Percentiles rank a stretch among this genome's conserved stretches.
phyloP scores from a whole-genome alignment of 257 asterid species.

The Solanum sitiens region DNA sequence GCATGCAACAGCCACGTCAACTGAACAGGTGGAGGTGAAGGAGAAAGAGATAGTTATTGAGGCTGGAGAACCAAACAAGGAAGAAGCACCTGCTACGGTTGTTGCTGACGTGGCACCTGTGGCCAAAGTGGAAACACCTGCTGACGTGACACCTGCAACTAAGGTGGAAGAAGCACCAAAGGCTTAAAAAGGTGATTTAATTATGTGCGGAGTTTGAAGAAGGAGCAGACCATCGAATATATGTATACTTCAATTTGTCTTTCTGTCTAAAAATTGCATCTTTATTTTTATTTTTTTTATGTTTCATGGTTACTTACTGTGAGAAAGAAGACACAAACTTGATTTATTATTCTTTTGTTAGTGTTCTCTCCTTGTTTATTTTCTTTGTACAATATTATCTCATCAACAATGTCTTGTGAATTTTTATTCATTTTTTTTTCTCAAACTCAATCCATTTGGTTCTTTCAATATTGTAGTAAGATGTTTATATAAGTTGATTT shows the following conservation, averaged over 20 bases:
- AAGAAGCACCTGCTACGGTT: constrained; percentile 12
- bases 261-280: background rate
- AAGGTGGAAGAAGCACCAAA: constrained; percentile 10
- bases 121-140: constrained; percentile 20
- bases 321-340: background rate
- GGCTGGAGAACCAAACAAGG: constrained; percentile 13
- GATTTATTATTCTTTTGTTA: constrained; percentile 24
- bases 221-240: background rate
- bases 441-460: background rate
- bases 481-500: background rate
- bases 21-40: constrained; percentile 22
- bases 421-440: background rate
- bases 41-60: constrained; percentile 48
- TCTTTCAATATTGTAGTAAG: background rate
- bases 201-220: too few species aligned
- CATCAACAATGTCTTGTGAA: background rate
- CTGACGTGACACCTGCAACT: background rate
- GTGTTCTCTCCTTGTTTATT: background rate
- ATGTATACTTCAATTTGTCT: background rate
- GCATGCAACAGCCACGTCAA: background rate
- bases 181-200: constrained; percentile 1
- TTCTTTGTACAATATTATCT: background rate
- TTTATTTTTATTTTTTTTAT: background rate
- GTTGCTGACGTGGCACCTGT: constrained; percentile 1
- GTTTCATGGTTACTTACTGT: background rate